phyloP scores from a whole-genome alignment of 2,329 filamentous ascomycete genomes.

The Diplodia sapinea region DNA sequence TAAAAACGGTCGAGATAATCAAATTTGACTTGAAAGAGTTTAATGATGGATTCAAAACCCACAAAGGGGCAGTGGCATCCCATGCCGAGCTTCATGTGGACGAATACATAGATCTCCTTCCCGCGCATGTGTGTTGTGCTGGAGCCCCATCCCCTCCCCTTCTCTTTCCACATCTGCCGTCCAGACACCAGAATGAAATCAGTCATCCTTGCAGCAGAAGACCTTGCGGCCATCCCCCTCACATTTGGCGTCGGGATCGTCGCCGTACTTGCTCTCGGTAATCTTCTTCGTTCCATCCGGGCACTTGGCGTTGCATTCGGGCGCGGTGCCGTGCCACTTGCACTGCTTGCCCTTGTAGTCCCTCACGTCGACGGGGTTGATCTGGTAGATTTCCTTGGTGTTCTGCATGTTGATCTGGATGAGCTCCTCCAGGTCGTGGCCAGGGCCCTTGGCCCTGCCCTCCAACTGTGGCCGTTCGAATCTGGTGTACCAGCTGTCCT shows the following conservation, averaged over 20 bases:
- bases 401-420: not conserved
- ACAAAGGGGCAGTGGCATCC: too few relatives aligned
- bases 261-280: not conserved
- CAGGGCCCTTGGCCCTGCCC: not conserved
- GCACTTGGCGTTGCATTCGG: not conserved
- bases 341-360: not conserved
- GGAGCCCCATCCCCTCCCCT: too few relatives aligned
- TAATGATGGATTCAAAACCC: too few relatives aligned
- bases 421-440: not conserved
- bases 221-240: not conserved
- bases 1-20: too few relatives aligned
- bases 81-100: too few relatives aligned
- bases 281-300: not conserved
- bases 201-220: slow-evolving; percentile 11
- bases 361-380: not conserved
- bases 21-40: too few relatives aligned
- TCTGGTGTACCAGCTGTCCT: not conserved
- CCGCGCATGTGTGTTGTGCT: too few relatives aligned
- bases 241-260: not conserved
- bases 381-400: not conserved
- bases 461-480: not conserved
- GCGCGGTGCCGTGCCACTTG: not conserved
- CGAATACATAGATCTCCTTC: too few relatives aligned
- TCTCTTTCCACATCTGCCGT: too few relatives aligned
- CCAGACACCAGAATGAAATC: too few relatives aligned